These are phyloP conservation scores for Zelonia costaricensis DNA, from an alignment of 208 protist genomes.

Conservation along the genomic window DNA sequence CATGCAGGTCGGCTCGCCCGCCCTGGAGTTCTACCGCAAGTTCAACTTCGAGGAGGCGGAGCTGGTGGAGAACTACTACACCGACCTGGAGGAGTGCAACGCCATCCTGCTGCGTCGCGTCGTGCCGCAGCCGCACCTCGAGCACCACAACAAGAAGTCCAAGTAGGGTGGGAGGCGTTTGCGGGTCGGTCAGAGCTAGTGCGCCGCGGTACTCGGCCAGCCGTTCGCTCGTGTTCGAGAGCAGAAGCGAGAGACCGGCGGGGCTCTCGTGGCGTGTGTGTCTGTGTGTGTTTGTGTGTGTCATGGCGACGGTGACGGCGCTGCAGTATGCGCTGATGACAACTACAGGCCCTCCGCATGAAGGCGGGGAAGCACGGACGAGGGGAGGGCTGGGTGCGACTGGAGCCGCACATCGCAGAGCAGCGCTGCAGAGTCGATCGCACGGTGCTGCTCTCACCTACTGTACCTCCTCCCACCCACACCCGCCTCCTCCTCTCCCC, in stretches of 20 bases:
- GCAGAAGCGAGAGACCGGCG: no score
- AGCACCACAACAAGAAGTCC: constrained; percentile 45
- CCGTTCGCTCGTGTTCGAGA: no score
- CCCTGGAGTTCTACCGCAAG: constrained; percentile 82
- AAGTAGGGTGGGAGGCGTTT: constrained; percentile 25
- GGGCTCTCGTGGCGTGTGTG: neutral
- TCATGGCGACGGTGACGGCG: neutral
- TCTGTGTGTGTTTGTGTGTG: neutral
- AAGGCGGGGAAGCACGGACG: no score
- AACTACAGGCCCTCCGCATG: no score
- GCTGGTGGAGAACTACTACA: constrained; percentile 75
- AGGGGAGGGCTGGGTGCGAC: no score
- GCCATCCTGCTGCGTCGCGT: constrained; percentile 65
- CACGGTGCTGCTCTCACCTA: no score
- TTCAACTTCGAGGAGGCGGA: constrained; percentile 72
- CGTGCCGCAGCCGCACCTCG: constrained; percentile 55
- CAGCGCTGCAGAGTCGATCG: no score
- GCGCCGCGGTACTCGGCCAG: no score
- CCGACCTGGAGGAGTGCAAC: constrained; percentile 77
- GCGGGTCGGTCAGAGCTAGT: no score
- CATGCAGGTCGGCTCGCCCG: constrained; percentile 83
- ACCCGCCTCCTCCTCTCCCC: no score
- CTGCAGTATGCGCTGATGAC: neutral
- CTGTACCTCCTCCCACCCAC: no score
- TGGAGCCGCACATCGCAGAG: no score